Conservation (phyloP, 192 early-diverging fungal genomes). For the Entomortierella beljakovae region DNA sequence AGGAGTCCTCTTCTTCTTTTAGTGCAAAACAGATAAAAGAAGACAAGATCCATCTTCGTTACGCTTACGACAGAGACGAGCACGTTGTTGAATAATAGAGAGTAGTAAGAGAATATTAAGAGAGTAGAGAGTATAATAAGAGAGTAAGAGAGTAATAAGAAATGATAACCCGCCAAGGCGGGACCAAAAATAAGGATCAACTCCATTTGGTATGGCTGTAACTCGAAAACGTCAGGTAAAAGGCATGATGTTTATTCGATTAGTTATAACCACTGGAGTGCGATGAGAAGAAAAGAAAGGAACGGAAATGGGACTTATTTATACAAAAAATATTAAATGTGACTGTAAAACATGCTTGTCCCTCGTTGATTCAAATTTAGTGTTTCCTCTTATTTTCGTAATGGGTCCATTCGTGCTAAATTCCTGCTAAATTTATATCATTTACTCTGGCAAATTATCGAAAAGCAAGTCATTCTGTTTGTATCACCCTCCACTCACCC, state of each 20-base stretch:
- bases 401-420: too few relatives aligned
- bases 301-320: neutral
- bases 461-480: too few relatives aligned
- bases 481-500: too few relatives aligned
- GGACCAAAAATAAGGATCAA: slow-evolving; percentile 20
- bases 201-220: slow-evolving; percentile 36
- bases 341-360: neutral
- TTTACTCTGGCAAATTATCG: too few relatives aligned
- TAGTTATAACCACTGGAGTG: slow-evolving; percentile 51
- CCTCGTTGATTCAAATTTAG: too few relatives aligned
- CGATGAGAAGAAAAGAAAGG: slow-evolving; percentile 1
- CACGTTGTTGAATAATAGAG: neutral
- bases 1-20: too few relatives aligned
- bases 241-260: slow-evolving; percentile 53
- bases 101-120: neutral
- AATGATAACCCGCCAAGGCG: slow-evolving; percentile 6
- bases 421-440: too few relatives aligned
- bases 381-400: too few relatives aligned
- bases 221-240: slow-evolving; percentile 55
- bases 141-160: neutral
- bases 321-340: neutral
- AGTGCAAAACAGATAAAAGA: too few relatives aligned
- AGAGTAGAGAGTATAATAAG: neutral
- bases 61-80: too few relatives aligned
- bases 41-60: too few relatives aligned